Percentiles rank a stretch among this genome's conserved stretches.
These are phyloP conservation scores for Apiotrichum siamense DNA, from an alignment of 1,284 basidiomycete genomes.

Conservation along the genomic window DNA sequence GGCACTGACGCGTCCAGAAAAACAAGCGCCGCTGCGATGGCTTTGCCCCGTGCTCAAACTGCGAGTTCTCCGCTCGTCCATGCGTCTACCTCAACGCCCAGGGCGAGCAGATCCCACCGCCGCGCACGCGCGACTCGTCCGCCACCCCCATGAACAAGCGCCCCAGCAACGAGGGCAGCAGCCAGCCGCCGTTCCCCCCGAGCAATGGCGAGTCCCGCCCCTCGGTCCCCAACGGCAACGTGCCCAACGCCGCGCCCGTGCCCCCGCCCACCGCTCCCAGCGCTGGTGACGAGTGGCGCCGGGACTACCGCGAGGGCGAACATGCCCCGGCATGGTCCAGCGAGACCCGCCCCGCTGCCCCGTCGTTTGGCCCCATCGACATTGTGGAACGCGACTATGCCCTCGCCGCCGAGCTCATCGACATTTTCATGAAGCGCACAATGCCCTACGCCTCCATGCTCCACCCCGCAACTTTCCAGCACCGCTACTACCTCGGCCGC, in stretches of 20 bases:
- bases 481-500: slow-evolving; percentile 46
- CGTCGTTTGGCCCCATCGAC: slow-evolving; percentile 23
- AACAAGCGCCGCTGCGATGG: slow-evolving; percentile 52
- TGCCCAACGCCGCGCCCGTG: neutral
- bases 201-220: too few relatives aligned
- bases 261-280: too few relatives aligned
- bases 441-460: slow-evolving; percentile 47
- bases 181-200: slow-evolving; percentile 3
- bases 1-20: slow-evolving; percentile 31
- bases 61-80: slow-evolving; percentile 49
- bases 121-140: slow-evolving; percentile 39
- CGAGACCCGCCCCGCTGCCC: neutral
- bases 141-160: slow-evolving; percentile 14
- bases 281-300: slow-evolving; percentile 7
- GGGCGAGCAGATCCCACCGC: slow-evolving; percentile 46
- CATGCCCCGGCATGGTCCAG: neutral
- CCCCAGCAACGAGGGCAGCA: slow-evolving; percentile 5
- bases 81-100: slow-evolving; percentile 49
- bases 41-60: slow-evolving; percentile 51
- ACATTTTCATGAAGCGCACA: slow-evolving; percentile 46
- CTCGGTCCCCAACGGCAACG: slow-evolving; percentile 2
- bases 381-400: slow-evolving; percentile 34
- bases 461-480: slow-evolving; percentile 48
- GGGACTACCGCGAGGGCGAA: slow-evolving; percentile 3
- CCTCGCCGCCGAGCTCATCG: slow-evolving; percentile 37